These are phyloP conservation scores for Tetrahymena malaccensis DNA, from an alignment of 73 alveolate genomes.

Conservation along the genomic window DNA sequence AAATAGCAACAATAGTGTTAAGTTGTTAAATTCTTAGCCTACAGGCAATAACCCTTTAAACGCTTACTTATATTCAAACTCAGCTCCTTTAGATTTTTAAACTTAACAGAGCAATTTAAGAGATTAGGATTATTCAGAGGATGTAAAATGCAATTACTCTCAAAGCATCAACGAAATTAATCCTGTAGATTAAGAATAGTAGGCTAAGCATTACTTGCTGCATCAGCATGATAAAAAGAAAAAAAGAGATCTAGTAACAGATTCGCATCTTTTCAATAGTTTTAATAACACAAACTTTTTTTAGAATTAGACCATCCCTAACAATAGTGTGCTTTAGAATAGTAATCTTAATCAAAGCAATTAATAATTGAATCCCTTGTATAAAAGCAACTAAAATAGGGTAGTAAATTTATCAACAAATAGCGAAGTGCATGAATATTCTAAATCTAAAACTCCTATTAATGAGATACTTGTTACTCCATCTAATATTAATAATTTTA, in stretches of 20 bases:
- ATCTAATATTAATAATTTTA: not conserved
- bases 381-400: not conserved
- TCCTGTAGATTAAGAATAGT: not conserved
- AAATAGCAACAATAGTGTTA: not conserved
- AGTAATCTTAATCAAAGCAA: not conserved
- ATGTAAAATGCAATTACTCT: not conserved
- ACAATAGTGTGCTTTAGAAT: not conserved
- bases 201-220: not conserved
- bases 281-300: not conserved
- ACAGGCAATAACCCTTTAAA: not conserved
- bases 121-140: not conserved
- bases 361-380: not conserved
- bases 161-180: not conserved
- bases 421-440: not conserved
- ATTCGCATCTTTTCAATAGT: not conserved
- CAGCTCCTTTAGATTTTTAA: not conserved
- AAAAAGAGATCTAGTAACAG: not conserved
- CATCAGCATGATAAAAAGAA: not conserved
- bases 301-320: not conserved
- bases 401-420: not conserved
- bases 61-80: not conserved
- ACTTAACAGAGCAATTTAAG: not conserved
- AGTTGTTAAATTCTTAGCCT: not conserved
- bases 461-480: not conserved
- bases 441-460: not conserved